phyloP scores from a whole-genome alignment of 2,329 filamentous ascomycete genomes.

The Botrytis hyacinthi region DNA sequence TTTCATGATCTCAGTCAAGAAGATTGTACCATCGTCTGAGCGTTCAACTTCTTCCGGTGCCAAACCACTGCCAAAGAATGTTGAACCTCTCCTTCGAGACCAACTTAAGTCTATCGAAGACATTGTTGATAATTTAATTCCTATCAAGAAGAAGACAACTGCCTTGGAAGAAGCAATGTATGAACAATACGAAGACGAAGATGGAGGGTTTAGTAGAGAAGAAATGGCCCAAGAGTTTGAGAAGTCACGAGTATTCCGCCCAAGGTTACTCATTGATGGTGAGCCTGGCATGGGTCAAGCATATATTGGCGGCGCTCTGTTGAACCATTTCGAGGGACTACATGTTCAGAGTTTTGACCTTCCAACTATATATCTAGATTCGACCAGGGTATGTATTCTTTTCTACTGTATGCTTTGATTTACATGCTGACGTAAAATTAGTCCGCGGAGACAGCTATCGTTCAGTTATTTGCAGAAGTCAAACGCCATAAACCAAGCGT shows the following conservation, averaged over 20 bases:
- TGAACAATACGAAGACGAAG: conserved; percentile 78
- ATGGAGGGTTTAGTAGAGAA: conserved; percentile 83
- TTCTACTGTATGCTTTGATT: not conserved
- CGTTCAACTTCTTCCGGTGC: conserved; percentile 83
- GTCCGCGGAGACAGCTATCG: conserved; percentile 73
- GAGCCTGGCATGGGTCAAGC: conserved; percentile 86
- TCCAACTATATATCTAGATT: conserved; percentile 79
- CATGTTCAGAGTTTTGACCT: conserved; percentile 95
- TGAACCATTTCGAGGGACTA: conserved; percentile 89
- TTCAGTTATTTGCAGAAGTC: conserved; percentile 87
- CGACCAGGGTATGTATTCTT: conserved; percentile 59
- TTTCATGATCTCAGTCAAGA: conserved; percentile 96
- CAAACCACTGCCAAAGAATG: conserved; percentile 70
- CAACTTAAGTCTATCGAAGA: conserved; percentile 69
- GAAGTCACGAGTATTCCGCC: conserved; percentile 81
- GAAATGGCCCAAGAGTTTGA: conserved; percentile 77
- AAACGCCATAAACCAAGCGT: conserved; percentile 93
- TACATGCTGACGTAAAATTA: conserved; percentile 26
- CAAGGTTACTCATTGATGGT: conserved; percentile 81
- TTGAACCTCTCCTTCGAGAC: conserved; percentile 76
- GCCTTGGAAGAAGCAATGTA: conserved; percentile 93
- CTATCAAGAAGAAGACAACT: conserved; percentile 80
- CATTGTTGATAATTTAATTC: conserved; percentile 72
- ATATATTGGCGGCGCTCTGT: conserved; percentile 79
- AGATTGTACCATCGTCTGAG: conserved; percentile 93